Base-by-base conservation (phyloP, 2,329 filamentous ascomycete species). In the Aspergillus niger region DNA sequence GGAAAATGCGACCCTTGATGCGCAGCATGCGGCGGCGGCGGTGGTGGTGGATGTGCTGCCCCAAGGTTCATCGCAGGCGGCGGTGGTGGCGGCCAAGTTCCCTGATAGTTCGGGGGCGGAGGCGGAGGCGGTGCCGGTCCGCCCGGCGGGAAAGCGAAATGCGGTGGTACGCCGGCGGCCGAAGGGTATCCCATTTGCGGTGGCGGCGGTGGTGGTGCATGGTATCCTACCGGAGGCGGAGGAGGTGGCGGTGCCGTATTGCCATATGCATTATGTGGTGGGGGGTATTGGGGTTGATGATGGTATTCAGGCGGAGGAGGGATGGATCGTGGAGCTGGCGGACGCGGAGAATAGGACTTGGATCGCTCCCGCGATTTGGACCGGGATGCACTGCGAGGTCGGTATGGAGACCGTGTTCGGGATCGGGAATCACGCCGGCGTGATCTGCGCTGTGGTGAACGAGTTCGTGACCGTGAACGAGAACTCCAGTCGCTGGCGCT, bases 291-390 rank as follows among this genome's bases (percentile, higher is more conserved):
- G 15, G 55, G 28, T 4, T 36, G 52, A 3, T 41, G 43, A 53
- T 50, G 36, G 8, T 50, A 64, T 44, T 49, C 59, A 44, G 47
- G 64, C 11, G 69, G 64, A 43, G 65, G 20, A 24, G 61, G 53
- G 15, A 36, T 44, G n/a, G 61, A 28, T 47, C 50, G 48, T 5
- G 54, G 57, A 4, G 61, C 55, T 26, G 61, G 61, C 54, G 62
- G 54, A n/a, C 59, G 67, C n/a, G 75, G 73, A 49, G 74, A 73
- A 60, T 77, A 78, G 32, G 74, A 70, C 50, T 65, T 49, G n/a
- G 41, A 47, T 22, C 53, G 53, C 30, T 63, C 55, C 5, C 52
- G 52, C n/a, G 59, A 56, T 11, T 36, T 36, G 44, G 32, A 38
- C 63, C 15, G 77, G 28, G 75, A 70, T 49, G 64, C 64, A 44